Evolutionary conservation across 768 basidiomycete species (phyloP).

Genomic region (Amanita polypyramis): DNA sequence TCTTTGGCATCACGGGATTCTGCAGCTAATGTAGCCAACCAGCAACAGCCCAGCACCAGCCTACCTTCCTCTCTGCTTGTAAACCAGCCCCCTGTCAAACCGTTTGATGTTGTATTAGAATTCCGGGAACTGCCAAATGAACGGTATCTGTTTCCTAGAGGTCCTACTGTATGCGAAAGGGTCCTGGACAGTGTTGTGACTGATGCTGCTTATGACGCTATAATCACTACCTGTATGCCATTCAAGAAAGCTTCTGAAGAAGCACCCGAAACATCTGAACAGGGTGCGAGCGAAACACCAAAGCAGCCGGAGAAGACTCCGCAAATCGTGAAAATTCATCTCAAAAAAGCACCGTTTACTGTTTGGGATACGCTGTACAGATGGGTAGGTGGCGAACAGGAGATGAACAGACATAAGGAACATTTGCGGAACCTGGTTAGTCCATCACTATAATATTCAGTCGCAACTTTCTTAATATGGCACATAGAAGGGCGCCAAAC

Average conservation of each 20-base stretch:
- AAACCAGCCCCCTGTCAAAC: slow-evolving; percentile 27
- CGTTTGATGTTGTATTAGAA: slow-evolving; percentile 68
- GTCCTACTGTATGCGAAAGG: slow-evolving; percentile 38
- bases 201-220: slow-evolving; percentile 20
- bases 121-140: slow-evolving; percentile 54
- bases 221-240: slow-evolving; percentile 35
- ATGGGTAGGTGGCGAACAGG: slow-evolving; percentile 53
- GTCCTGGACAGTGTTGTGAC: slow-evolving; percentile 13
- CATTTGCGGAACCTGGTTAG: slow-evolving; percentile 38
- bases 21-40: slow-evolving; percentile 9
- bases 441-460: not conserved
- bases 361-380: slow-evolving; percentile 49
- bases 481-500: slow-evolving; percentile 29
- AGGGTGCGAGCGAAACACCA: slow-evolving; percentile 8
- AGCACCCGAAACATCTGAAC: slow-evolving; percentile 7
- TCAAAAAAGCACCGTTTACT: slow-evolving; percentile 35
- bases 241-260: slow-evolving; percentile 20
- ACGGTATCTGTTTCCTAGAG: slow-evolving; percentile 61
- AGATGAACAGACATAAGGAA: slow-evolving; percentile 36
- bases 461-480: not conserved
- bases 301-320: slow-evolving; percentile 11
- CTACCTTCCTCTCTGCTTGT: slow-evolving; percentile 10
- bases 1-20: slow-evolving; percentile 36
- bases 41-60: slow-evolving; percentile 6
- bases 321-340: slow-evolving; percentile 33